Conservation (phyloP, 495 filamentous ascomycete species). For the Hapsidospora chrysogenum region DNA sequence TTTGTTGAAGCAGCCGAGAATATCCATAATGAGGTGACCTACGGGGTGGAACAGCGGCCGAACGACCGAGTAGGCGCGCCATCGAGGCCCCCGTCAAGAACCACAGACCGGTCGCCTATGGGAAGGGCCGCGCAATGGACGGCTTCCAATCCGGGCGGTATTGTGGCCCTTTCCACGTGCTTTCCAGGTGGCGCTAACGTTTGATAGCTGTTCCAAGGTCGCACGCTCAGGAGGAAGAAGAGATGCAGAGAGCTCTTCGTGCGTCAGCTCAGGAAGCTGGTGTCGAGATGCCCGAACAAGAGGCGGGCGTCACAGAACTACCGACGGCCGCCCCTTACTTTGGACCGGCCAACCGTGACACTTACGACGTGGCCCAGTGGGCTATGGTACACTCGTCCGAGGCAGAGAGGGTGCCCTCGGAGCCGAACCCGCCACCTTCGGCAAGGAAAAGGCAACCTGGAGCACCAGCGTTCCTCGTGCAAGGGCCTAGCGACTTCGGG, state of each 20-base stretch:
- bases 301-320: constrained; percentile 22
- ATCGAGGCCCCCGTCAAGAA: constrained; percentile 53
- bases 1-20: constrained; percentile 38
- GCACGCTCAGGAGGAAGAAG: constrained; percentile 33
- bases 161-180: constrained; percentile 1
- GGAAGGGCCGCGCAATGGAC: constrained; percentile 21
- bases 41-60: constrained; percentile 20
- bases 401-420: constrained; percentile 5
- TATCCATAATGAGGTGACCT: constrained; percentile 14
- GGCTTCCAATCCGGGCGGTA: constrained; percentile 14
- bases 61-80: constrained; percentile 28
- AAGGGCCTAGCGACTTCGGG: constrained; percentile 22
- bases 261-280: constrained; percentile 16
- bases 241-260: constrained; percentile 31
- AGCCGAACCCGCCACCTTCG: constrained; percentile 11
- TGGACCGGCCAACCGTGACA: constrained; percentile 50
- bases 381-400: constrained; percentile 37
- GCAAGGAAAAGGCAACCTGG: constrained; percentile 40
- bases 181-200: constrained; percentile 5
- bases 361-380: constrained; percentile 63
- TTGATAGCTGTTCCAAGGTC: constrained; percentile 17
- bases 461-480: constrained; percentile 57
- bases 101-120: constrained; percentile 33
- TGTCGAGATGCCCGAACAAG: constrained; percentile 18
- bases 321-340: constrained; percentile 30